A percentile compares a stretch with the other conserved stretches of the same genome.
phyloP scores from a whole-genome alignment of 2,329 filamentous ascomycete species.

The Paracoccidioides lutzii region DNA sequence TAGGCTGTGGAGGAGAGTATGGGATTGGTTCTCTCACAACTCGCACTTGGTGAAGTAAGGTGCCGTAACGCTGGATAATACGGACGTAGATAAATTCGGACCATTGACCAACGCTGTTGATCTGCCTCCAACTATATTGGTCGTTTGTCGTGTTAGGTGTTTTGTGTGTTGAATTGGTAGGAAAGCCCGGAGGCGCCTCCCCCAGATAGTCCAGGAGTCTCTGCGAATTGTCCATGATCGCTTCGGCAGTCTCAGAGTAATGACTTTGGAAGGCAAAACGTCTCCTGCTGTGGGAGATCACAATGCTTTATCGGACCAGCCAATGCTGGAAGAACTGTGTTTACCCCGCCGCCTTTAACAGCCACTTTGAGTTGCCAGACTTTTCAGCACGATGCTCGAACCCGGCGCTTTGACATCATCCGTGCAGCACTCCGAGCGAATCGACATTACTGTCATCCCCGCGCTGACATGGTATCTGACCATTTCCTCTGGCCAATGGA shows the following conservation, averaged over 20 bases:
- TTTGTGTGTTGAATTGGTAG: background rate
- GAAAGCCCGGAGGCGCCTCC: background rate
- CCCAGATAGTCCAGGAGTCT: background rate
- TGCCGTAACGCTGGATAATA: background rate
- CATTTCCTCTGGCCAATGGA: background rate
- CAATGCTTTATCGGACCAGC: background rate
- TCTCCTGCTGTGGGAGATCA: background rate
- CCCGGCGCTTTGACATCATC: background rate
- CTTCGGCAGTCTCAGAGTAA: background rate
- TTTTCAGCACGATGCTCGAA: too few species aligned
- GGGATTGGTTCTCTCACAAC: constrained; percentile 8
- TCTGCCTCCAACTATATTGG: background rate
- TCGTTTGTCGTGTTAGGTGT: background rate
- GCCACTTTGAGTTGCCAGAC: too few species aligned
- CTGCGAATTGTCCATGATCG: background rate
- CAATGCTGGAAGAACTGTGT: too few species aligned
- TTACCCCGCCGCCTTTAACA: too few species aligned
- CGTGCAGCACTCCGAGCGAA: background rate
- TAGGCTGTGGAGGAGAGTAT: constrained; percentile 6
- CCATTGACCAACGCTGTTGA: background rate
- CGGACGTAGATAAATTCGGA: background rate
- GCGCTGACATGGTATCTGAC: background rate
- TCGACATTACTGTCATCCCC: background rate
- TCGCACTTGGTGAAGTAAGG: background rate
- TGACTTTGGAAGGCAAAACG: background rate